A percentile compares a stretch with the other conserved stretches of the same genome.
Evolutionary conservation across 2,329 filamentous ascomycete genomes (phyloP).

Genomic region (Gaeumannomyces tritici): DNA sequence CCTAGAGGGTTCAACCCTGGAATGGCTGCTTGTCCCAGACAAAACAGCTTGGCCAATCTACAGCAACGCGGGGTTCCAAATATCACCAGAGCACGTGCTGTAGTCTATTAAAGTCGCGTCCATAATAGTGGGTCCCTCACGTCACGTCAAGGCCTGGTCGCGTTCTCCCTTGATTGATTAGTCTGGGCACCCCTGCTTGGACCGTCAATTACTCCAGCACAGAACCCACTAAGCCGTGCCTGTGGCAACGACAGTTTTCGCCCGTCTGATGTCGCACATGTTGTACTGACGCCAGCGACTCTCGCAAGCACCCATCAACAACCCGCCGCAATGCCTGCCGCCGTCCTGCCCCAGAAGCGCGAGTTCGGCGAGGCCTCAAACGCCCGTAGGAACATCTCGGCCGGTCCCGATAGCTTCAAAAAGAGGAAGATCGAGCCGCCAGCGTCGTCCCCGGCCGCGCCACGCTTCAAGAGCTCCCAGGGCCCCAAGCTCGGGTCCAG

Average conservation of each 20-base stretch:
- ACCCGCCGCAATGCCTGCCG: constrained; percentile 32
- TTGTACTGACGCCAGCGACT: neutral
- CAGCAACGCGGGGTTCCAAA: neutral
- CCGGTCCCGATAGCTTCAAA: constrained; percentile 55
- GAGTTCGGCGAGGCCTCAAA: constrained; percentile 60
- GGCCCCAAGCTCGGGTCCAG: constrained; percentile 59
- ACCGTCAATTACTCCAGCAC: neutral
- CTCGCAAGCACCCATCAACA: neutral
- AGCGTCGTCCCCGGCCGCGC: constrained; percentile 43
- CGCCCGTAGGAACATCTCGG: constrained; percentile 48
- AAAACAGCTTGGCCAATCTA: neutral
- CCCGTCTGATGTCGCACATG: neutral
- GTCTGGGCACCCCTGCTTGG: neutral
- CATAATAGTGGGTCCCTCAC: neutral
- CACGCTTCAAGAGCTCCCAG: constrained; percentile 50
- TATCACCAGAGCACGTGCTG: neutral
- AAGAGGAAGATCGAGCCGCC: constrained; percentile 70
- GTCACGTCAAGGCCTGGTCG: neutral
- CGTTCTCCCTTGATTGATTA: neutral
- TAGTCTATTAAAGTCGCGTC: neutral
- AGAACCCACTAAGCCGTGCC: neutral
- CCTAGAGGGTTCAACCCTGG: neutral
- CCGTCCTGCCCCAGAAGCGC: constrained; percentile 59
- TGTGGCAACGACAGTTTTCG: neutral
- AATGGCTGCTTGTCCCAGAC: neutral